A percentile compares a stretch with the other conserved stretches of the same genome.
phyloP scores from a whole-genome alignment of 331 rosid genomes.

The Rhamnella rubrinervis region DNA sequence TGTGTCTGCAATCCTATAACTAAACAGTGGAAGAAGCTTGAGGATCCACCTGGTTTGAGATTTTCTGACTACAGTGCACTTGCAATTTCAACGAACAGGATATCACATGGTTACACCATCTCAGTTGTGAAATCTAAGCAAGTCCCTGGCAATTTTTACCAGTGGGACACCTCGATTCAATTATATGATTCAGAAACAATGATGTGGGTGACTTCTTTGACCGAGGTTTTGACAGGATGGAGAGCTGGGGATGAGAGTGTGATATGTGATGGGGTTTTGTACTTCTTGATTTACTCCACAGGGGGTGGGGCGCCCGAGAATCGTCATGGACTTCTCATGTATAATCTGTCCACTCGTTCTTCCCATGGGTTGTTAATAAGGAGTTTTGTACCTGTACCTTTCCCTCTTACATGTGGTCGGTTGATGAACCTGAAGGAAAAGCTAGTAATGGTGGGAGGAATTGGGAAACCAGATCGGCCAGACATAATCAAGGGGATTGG shows the following conservation, averaged over 20 bases:
- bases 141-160: conserved; percentile 67
- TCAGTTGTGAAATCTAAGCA: conserved; percentile 76
- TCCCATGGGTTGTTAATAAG: conserved; percentile 48
- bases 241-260: conserved; percentile 90
- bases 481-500: conserved; percentile 93
- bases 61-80: conserved; percentile 71
- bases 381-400: conserved; percentile 63
- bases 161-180: conserved; percentile 73
- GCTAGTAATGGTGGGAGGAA: conserved; percentile 95
- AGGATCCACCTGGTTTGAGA: conserved; percentile 56
- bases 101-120: conserved; percentile 48
- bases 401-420: conserved; percentile 85
- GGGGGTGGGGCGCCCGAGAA: conserved; percentile 51
- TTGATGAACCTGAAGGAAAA: conserved; percentile 80
- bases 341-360: conserved; percentile 46
- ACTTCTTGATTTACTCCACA: conserved; percentile 70
- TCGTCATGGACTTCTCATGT: conserved; percentile 64
- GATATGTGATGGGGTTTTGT: conserved; percentile 72
- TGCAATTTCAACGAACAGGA: conserved; percentile 59
- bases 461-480: conserved; percentile 71
- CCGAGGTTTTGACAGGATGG: conserved; percentile 81
- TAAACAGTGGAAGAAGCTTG: conserved; percentile 45
- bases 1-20: conserved; percentile 77
- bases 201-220: conserved; percentile 54
- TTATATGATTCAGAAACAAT: conserved; percentile 54